These are phyloP conservation scores for Peronospora belbahrii DNA, from an alignment of 352 stramenopile species.

Conservation along the genomic window DNA sequence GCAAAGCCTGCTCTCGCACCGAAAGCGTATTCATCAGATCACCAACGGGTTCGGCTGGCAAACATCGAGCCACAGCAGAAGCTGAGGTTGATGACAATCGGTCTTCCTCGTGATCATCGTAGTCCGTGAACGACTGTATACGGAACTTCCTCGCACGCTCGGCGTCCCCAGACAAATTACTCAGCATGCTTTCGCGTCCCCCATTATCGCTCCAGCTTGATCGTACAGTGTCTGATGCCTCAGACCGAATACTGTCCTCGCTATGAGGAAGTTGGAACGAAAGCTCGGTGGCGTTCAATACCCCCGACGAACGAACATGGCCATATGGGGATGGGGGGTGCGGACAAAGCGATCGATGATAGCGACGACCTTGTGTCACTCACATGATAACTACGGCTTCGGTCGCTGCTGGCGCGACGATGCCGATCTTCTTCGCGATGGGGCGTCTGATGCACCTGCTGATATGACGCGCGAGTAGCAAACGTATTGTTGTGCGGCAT, in stretches of 20 bases:
- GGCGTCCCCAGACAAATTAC: slow-evolving; percentile 5
- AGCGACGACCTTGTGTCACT: slow-evolving; percentile 18
- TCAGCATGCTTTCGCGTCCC: slow-evolving; percentile 21
- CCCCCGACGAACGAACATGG: slow-evolving; percentile 9
- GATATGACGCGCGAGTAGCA: slow-evolving; percentile 21
- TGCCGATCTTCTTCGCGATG: slow-evolving; percentile 5
- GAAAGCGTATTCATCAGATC: slow-evolving; percentile 42
- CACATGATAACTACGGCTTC: slow-evolving; percentile 3
- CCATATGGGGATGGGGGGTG: slow-evolving; percentile 6
- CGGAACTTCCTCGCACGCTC: slow-evolving; percentile 14
- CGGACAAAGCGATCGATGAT: slow-evolving; percentile 15
- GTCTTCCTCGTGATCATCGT: slow-evolving; percentile 20
- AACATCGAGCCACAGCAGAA: slow-evolving; percentile 25
- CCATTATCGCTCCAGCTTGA: not conserved
- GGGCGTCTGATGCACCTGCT: slow-evolving; percentile 9
- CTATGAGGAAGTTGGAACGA: slow-evolving; percentile 18
- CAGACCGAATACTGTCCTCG: slow-evolving; percentile 7
- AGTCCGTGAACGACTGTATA: slow-evolving; percentile 24
- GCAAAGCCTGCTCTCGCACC: slow-evolving; percentile 42
- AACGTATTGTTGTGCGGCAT: slow-evolving; percentile 25
- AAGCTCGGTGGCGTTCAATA: slow-evolving; percentile 22
- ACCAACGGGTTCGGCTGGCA: slow-evolving; percentile 29
- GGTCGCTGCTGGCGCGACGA: slow-evolving; percentile 14
- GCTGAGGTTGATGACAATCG: slow-evolving; percentile 19
- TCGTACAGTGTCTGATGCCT: slow-evolving; percentile 5